These are phyloP conservation scores for Geopyxis carbonaria DNA, from an alignment of 495 filamentous ascomycete species.

Conservation along the genomic window DNA sequence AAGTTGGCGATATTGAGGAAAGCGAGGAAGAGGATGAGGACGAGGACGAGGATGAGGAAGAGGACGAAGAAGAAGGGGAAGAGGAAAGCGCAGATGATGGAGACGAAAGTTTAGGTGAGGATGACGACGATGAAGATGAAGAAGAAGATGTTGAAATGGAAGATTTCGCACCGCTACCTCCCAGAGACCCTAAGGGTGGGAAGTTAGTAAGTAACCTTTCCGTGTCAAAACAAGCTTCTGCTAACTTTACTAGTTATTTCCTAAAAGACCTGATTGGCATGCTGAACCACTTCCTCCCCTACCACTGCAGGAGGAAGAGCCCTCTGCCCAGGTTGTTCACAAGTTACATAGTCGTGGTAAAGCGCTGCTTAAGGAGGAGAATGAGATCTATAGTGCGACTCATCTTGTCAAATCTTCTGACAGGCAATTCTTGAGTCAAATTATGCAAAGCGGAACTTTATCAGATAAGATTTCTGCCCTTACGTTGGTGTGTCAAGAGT, in stretches of 20 bases:
- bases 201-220: constrained; percentile 14
- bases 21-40: constrained; percentile 25
- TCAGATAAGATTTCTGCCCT: constrained; percentile 93
- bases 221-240: neutral
- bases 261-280: constrained; percentile 77
- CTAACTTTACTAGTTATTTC: constrained; percentile 41
- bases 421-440: constrained; percentile 83
- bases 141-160: constrained; percentile 17
- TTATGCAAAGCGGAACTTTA: constrained; percentile 90
- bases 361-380: constrained; percentile 56
- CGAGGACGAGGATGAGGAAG: constrained; percentile 10
- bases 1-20: constrained; percentile 22
- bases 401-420: constrained; percentile 49
- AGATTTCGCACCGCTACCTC: neutral
- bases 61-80: constrained; percentile 4
- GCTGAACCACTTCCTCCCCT: constrained; percentile 43
- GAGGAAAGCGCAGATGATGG: constrained; percentile 3
- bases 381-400: constrained; percentile 39
- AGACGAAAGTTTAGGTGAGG: no score
- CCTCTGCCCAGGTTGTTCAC: constrained; percentile 43
- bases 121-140: constrained; percentile 19
- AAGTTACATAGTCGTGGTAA: constrained; percentile 60
- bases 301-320: constrained; percentile 29
- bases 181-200: constrained; percentile 6
- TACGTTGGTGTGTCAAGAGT: constrained; percentile 86